Conservation (phyloP, 2,329 filamentous ascomycete species). For the Pseudogymnoascus sp. region DNA sequence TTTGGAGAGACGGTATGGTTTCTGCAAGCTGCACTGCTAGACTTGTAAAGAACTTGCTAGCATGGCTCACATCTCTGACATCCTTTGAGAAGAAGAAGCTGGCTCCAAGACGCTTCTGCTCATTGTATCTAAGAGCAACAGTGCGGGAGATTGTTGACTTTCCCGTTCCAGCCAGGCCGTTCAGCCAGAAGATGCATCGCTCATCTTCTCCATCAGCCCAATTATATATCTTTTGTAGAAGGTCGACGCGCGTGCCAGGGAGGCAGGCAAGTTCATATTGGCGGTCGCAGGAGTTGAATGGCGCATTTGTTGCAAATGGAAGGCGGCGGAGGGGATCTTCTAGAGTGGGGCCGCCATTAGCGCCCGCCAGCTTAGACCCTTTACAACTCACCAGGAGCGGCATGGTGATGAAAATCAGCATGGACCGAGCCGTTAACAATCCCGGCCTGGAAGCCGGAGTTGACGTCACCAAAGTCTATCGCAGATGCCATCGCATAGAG, state of each 20-base stretch:
- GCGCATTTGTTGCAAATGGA: slow-evolving; percentile 13
- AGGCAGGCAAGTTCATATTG: slow-evolving; percentile 22
- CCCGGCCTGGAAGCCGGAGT: slow-evolving; percentile 18
- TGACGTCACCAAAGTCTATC: slow-evolving; percentile 14
- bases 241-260: slow-evolving; percentile 18
- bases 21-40: slow-evolving; percentile 12
- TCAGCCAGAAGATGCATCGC: slow-evolving; percentile 28
- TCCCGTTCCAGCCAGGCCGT: slow-evolving; percentile 31
- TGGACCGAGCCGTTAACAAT: slow-evolving; percentile 18
- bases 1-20: too few relatives aligned
- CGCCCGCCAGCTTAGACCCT: slow-evolving; percentile 17
- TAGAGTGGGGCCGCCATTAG: slow-evolving; percentile 15
- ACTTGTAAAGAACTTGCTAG: slow-evolving; percentile 12
- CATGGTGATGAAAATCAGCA: slow-evolving; percentile 17
- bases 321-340: not conserved
- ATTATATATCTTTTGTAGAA: slow-evolving; percentile 19
- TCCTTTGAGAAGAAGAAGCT: not conserved
- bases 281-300: slow-evolving; percentile 17
- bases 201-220: slow-evolving; percentile 16
- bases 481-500: slow-evolving; percentile 16
- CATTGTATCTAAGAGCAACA: slow-evolving; percentile 20
- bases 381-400: slow-evolving; percentile 10
- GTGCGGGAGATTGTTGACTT: slow-evolving; percentile 31
- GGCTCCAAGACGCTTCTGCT: not conserved
- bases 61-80: slow-evolving; percentile 12